Conservation (phyloP, 768 basidiomycete genomes). For the Lyophyllum decastes region DNA sequence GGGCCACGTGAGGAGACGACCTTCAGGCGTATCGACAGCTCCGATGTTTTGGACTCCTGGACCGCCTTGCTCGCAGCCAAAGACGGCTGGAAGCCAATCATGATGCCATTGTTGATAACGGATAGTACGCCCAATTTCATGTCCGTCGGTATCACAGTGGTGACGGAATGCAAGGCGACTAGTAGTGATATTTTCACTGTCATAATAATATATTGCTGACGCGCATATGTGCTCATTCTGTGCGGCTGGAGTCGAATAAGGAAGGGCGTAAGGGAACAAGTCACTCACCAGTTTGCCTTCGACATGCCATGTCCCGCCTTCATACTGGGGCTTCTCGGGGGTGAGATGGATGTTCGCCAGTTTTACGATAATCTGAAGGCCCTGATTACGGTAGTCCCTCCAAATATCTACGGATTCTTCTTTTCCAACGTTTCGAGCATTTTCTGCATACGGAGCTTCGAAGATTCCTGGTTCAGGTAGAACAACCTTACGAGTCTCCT, state of each 20-base stretch:
- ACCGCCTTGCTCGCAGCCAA: background rate
- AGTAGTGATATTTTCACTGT: background rate
- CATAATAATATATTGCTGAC: background rate
- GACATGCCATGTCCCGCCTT: constrained; percentile 39
- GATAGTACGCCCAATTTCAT: background rate
- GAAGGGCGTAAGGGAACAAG: too few species aligned
- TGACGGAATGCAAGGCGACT: background rate
- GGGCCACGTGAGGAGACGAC: background rate
- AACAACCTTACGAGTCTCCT: too few species aligned
- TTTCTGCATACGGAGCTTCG: too few species aligned
- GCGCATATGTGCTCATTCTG: too few species aligned
- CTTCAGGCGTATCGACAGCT: background rate
- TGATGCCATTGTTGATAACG: background rate
- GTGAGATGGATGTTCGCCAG: constrained; percentile 34
- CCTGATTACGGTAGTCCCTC: background rate
- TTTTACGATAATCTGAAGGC: constrained; percentile 33
- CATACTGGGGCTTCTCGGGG: constrained; percentile 36
- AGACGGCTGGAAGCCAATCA: background rate
- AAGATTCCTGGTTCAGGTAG: too few species aligned
- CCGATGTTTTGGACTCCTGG: background rate
- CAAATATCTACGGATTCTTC: too few species aligned
- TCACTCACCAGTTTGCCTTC: constrained; percentile 28
- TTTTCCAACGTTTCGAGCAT: too few species aligned
- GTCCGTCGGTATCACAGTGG: background rate
- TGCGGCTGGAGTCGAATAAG: too few species aligned